Percentiles rank a stretch among this genome's conserved stretches.
These are phyloP conservation scores for Solanum habrochaites DNA, from an alignment of 257 asterid species.

Conservation along the genomic window DNA sequence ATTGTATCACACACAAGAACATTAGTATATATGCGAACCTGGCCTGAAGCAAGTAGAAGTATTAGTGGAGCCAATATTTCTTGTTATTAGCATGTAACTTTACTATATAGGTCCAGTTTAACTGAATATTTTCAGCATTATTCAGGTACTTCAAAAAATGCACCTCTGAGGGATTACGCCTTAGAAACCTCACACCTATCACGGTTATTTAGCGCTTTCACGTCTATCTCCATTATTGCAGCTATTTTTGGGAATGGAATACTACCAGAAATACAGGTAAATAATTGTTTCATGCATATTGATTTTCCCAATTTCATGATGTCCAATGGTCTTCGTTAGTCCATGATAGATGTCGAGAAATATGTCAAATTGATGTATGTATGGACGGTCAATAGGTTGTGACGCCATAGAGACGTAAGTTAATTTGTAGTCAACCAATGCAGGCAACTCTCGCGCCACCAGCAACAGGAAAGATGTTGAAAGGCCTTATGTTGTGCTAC, in stretches of 20 bases:
- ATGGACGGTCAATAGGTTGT: not conserved
- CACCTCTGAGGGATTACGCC: slow-evolving; percentile 72
- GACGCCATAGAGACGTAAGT: not conserved
- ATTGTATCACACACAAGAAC: not conserved
- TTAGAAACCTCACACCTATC: slow-evolving; percentile 50
- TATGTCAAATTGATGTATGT: not conserved
- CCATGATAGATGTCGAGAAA: not conserved
- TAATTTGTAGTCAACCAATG: not conserved
- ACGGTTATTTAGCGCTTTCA: slow-evolving; percentile 61
- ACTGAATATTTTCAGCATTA: not conserved
- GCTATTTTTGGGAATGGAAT: slow-evolving; percentile 94
- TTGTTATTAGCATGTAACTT: not conserved
- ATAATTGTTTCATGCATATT: not conserved
- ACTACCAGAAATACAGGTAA: slow-evolving; percentile 89
- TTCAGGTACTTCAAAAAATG: slow-evolving; percentile 55
- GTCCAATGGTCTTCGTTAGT: not conserved
- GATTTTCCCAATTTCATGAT: not conserved
- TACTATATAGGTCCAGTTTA: not conserved
- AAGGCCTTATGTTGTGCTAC: slow-evolving; percentile 88
- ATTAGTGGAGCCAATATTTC: not conserved
- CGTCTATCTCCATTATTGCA: slow-evolving; percentile 90
- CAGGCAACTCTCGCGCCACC: slow-evolving; percentile 99
- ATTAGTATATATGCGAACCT: not conserved
- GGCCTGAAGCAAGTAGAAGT: not conserved
- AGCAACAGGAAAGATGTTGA: slow-evolving; percentile 85